A percentile compares a stretch with the other conserved stretches of the same genome.
Conservation (phyloP, 108 stramenopile species). For the Stephanodiscus triporus region DNA sequence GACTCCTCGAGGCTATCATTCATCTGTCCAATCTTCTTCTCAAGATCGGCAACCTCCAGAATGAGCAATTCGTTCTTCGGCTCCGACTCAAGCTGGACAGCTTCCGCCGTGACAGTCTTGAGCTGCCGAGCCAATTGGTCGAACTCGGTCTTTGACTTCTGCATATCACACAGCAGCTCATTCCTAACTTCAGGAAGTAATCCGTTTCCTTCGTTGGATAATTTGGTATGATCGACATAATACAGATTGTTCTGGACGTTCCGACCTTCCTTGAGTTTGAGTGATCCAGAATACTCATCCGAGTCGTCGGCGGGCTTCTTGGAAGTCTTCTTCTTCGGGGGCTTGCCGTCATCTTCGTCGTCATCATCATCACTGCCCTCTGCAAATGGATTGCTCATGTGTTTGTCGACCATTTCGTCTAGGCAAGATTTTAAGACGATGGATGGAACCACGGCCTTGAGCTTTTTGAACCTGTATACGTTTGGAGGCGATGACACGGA, state of each 20-base stretch:
- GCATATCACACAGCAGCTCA: conserved; percentile 47
- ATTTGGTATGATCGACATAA: conserved; percentile 74
- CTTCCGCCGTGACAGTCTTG: conserved; percentile 36
- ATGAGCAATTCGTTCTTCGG: conserved; percentile 75
- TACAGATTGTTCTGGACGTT: conserved; percentile 68
- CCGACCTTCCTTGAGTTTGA: conserved; percentile 68
- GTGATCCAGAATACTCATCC: conserved; percentile 59
- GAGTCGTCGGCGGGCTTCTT: conserved; percentile 24
- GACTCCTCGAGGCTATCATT: conserved; percentile 56
- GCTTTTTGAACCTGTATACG: conserved; percentile 34
- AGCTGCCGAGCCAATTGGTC: conserved; percentile 33
- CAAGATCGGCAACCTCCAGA: conserved; percentile 40
- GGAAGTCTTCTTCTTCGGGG: conserved; percentile 30
- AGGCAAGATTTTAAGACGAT: conserved; percentile 66
- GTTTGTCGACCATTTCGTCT: conserved; percentile 69
- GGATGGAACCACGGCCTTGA: conserved; percentile 70
- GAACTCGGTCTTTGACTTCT: conserved; percentile 50
- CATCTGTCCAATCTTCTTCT: conserved; percentile 45
- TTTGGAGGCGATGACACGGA: background rate
- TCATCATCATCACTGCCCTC: conserved; percentile 67
- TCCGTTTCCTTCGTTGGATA: conserved; percentile 59
- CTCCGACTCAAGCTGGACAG: conserved; percentile 62
- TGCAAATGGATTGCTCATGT: conserved; percentile 49
- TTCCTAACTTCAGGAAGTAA: conserved; percentile 60
- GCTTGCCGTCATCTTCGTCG: conserved; percentile 28